Percentiles rank a stretch among this genome's conserved stretches.
These are phyloP conservation scores for Ogataea hybrid DNA, from an alignment of 1,139 yeast genomes.

Conservation along the genomic window DNA sequence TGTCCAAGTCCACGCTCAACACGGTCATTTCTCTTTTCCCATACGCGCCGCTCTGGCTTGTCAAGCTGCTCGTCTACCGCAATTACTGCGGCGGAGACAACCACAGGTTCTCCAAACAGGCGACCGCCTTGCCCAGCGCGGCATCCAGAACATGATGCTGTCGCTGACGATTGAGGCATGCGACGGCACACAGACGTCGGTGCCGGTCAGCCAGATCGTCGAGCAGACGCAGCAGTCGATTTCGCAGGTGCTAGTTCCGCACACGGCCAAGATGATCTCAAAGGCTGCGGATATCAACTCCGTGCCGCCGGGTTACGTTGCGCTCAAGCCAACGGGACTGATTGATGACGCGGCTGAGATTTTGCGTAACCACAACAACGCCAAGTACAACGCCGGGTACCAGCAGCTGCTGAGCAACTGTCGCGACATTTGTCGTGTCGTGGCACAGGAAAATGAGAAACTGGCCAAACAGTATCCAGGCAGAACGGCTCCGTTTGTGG, in stretches of 20 bases:
- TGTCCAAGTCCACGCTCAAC: conserved; percentile 59
- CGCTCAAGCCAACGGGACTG: conserved; percentile 91
- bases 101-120: conserved; percentile 72
- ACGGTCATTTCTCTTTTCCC: conserved; percentile 69
- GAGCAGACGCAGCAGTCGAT: conserved; percentile 67
- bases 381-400: conserved; percentile 54
- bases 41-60: conserved; percentile 65
- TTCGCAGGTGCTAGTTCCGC: conserved; percentile 69
- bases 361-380: conserved; percentile 55
- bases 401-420: too few relatives aligned
- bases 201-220: conserved; percentile 65
- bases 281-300: conserved; percentile 48
- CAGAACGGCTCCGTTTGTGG: too few relatives aligned
- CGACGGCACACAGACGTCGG: conserved; percentile 61
- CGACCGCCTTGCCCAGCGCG: conserved; percentile 59
- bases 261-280: conserved; percentile 50
- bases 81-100: conserved; percentile 92
- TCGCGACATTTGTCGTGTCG: too few relatives aligned
- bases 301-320: conserved; percentile 79
- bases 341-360: conserved; percentile 73
- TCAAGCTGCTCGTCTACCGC: conserved; percentile 73
- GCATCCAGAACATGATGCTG: conserved; percentile 91
- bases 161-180: conserved; percentile 93
- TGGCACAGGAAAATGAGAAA: too few relatives aligned
- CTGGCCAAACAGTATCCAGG: too few relatives aligned